Evolutionary conservation across 495 filamentous ascomycete species (phyloP), one percentile per base, ranked within the genome.

Genomic region (Podospora anserina): DNA sequence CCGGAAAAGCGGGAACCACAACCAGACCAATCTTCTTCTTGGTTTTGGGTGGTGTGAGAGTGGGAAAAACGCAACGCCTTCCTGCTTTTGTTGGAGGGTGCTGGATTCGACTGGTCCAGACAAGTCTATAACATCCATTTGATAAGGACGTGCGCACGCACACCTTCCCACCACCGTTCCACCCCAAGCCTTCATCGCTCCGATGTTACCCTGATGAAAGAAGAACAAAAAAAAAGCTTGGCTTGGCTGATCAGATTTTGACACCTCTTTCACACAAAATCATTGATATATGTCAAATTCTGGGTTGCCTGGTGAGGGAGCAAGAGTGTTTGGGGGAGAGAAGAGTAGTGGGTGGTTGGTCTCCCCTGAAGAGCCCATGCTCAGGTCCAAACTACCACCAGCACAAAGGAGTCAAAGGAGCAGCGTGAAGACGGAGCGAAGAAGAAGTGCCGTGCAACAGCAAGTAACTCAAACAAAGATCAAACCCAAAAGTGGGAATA

Each of bases 51-150:
- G 39, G 39, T 49, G 39, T 49, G 39, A 49, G 39, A 49, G 39
- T 49, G 39, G 39, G 13, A 49, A 49, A 49, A 49, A 49, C 39
- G 15, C 9, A 49, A 49, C 15, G 39, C 39, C 39, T 16, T 49
- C 15, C 15, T 32, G 30, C 30, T 32, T 32, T 27, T 60, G 5
- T 32, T 27, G 23, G 5, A 5, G 13, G 7, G 16, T 5, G 16
- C 15, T 61, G 59, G 59, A 18, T 15, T 28, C 58, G 30, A 49
- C 55, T 58, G 55, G 55, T 26, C 23, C 55, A 49, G 55, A 58
- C n/a, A 61, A 61, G 59, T 61, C 61, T 63, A 49, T 63, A 63
- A 49, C 34, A 63, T 11, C 39, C 28, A 63, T 63, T 34, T 63
- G 61, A 63, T 63, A 63, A 63, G 61, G 28, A 63, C 61, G 61